Conservation (phyloP, 2,329 filamentous ascomycete species). For the Aureobasidium sp. region DNA sequence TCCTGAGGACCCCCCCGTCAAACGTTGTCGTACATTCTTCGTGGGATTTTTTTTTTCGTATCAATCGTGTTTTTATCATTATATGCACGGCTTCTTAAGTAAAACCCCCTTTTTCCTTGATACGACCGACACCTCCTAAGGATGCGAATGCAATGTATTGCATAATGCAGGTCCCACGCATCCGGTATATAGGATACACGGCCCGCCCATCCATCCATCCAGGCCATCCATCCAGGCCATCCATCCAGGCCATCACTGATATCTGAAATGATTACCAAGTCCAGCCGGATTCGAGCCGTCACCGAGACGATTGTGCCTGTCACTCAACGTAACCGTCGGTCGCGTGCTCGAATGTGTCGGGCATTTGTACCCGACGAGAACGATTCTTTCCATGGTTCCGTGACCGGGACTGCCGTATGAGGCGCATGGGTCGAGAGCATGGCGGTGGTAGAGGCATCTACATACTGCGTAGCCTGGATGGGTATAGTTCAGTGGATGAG, state of each 20-base stretch:
- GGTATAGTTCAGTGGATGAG: too few species aligned
- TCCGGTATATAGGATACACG: not conserved
- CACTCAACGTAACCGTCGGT: too few species aligned
- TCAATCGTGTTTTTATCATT: too few species aligned
- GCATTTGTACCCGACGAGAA: constrained; percentile 79
- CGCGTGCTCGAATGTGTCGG: constrained; percentile 21
- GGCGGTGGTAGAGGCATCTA: constrained; percentile 80
- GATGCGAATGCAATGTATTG: not conserved
- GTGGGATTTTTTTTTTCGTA: too few species aligned
- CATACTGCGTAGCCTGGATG: constrained; percentile 62
- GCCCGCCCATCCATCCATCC: too few species aligned
- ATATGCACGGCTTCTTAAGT: too few species aligned
- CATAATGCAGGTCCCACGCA: not conserved
- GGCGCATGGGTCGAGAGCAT: constrained; percentile 76
- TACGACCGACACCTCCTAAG: too few species aligned
- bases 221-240: too few species aligned
- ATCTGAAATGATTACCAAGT: not conserved
- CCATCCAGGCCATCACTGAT: not conserved
- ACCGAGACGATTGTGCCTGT: too few species aligned
- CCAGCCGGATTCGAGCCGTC: not conserved
- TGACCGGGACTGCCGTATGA: constrained; percentile 70
- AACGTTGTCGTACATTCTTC: too few species aligned
- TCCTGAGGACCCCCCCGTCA: too few species aligned
- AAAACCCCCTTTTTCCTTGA: too few species aligned
- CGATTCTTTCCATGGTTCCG: constrained; percentile 62